phyloP scores from a whole-genome alignment of 179 eudicot species.

The Beta corolliflora region DNA sequence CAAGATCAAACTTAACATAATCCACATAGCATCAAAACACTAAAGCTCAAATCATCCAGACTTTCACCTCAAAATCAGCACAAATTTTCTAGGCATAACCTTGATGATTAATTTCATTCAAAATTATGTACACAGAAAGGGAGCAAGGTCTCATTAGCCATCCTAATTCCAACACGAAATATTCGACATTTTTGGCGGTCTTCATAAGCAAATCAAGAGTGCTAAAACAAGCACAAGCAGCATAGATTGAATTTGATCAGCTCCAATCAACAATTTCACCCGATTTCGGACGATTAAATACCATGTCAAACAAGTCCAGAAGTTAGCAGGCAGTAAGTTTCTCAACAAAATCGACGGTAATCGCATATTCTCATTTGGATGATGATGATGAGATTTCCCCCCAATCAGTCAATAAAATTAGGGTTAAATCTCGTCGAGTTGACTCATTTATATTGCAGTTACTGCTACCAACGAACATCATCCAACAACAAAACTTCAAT shows the following conservation, averaged over 20 bases:
- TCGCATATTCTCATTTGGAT: neutral
- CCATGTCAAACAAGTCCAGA: neutral
- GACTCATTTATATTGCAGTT: neutral
- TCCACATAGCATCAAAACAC: no score
- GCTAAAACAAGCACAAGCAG: neutral
- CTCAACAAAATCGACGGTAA: neutral
- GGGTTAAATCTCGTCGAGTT: neutral
- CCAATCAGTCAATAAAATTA: neutral
- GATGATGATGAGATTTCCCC: neutral
- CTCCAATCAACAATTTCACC: neutral
- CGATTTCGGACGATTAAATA: neutral
- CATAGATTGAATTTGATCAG: neutral
- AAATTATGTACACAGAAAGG: no score
- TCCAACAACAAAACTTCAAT: neutral
- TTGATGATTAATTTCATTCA: no score
- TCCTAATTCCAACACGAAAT: no score
- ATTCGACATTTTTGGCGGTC: no score
- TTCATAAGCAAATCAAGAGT: no score
- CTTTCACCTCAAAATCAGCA: no score
- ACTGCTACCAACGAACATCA: constrained; percentile 7
- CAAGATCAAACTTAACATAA: no score
- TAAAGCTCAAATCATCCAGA: no score
- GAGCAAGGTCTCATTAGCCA: no score
- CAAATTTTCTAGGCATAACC: no score
- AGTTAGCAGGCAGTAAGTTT: neutral